Evolutionary conservation across 495 filamentous ascomycete genomes (phyloP), one percentile per base, ranked within the genome.

Genomic region (Monascus purpureus): DNA sequence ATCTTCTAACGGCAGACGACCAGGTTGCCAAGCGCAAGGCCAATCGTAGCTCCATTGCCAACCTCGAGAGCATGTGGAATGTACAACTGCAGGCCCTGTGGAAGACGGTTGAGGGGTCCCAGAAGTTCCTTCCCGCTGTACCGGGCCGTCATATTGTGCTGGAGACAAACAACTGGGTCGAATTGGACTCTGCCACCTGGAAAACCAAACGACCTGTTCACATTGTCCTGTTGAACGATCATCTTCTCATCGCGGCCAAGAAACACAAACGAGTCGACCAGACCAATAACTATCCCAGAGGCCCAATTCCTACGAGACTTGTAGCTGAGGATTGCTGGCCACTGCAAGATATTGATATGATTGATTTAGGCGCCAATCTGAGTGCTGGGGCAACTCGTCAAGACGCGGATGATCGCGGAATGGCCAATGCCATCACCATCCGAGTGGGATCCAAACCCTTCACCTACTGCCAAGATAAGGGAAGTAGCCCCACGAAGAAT

Each of bases 131-230:
- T 2, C 90, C 90, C 1, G 88, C 90, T 25, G 71, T 86, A 14
- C 78, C 83, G 11, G 90, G 90, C 12, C 74, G 90, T 26, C 90
- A 96, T 50, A 81, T 99, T 25, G 70, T 96, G 6, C 67, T 86
- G 38, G 85, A 96, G 51, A 88, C 84, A 15, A 74, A 79, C 2
- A 68, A 79, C 31, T 99, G 90, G 90, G 77, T 93, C 23, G 86
- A 99, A 61, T 63, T 99, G 32, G 92, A 99, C 53, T 86, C 87
- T 28, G 90, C 90, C 11, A 99, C 90, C 0, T 96, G 90, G 77
- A 93, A 92, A 55, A 72, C 86, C 0, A 61, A 80, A 31, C 66
- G 86, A 12, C 70, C 83, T 11, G 82, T 94, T 45, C 82, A 90
- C 45, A 72, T 96, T 19, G 80, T 95, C 25, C 59, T 99, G 31